Evolutionary conservation across 805 yeast genomes (phyloP), one percentile per base, ranked within the genome.

Genomic region (Myxozyma sirexii): DNA sequence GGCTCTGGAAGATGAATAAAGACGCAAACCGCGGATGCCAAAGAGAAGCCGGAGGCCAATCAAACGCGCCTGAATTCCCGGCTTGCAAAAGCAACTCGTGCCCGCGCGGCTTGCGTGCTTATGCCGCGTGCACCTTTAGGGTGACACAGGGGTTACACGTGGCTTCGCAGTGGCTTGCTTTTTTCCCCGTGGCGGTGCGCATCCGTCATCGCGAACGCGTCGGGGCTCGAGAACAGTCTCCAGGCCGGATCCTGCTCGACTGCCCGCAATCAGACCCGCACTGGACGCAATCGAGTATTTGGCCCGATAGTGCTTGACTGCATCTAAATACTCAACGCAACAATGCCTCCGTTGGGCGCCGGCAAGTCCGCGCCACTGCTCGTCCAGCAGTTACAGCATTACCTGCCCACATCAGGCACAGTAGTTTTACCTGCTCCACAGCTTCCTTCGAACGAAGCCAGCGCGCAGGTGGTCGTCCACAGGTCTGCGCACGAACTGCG

Each of bases 321-420:
- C 29, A n/a, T 33, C 17, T 13, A n/a, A 2, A 29, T 4, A 31
- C 6, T 35, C 51, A n/a, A n/a, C n/a, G n/a, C n/a, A n/a, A n/a
- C n/a, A n/a, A 57, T 54, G 56, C 35, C 38, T 35, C 45, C 53
- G n/a, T 38, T 38, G n/a, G 57, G 60, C 37, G 57, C 65, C 8
- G 65, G 65, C 38, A 58, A 58, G 44, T 57, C 65, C 12, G 56
- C 62, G 26, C 60, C 65, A 35, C 55, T 61, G 21, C 24, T 61
- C 13, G 15, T 61, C n/a, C 58, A 52, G 57, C 44, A 56, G 56
- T 33, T 61, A 19, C 43, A 19, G 26, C 54, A 57, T 29, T 58
- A 61, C 35, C 56, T 61, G 7, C 49, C 60, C n/a, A 56, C 57
- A 13, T 61, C 65, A 4, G 59, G 43, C 19, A 27, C 65, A 6